Evolutionary conservation across 208 protist species (phyloP).

Genomic region (Phytomonas serpens): DNA sequence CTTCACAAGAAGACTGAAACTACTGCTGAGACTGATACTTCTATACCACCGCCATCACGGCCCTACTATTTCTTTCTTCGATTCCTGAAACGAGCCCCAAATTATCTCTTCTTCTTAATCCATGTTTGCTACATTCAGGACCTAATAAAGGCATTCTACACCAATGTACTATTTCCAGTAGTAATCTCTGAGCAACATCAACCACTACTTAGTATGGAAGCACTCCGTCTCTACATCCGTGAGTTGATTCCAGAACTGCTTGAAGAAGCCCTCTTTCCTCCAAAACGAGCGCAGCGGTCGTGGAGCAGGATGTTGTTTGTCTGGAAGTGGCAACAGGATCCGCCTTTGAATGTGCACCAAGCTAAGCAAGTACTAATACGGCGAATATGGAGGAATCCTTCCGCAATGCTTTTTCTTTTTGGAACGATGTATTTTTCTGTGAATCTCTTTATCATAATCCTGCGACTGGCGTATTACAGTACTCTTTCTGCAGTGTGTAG

Average conservation of each 20-base stretch:
- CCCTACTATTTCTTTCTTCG: not conserved
- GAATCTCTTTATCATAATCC: slow-evolving; percentile 9
- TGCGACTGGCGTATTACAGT: slow-evolving; percentile 10
- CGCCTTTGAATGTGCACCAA: not conserved
- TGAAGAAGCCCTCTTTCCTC: slow-evolving; percentile 4
- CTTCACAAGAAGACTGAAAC: not conserved
- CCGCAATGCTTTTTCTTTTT: slow-evolving; percentile 19
- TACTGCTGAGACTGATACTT: not conserved
- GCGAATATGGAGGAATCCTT: slow-evolving; percentile 14
- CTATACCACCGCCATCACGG: not conserved
- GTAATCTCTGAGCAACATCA: not conserved
- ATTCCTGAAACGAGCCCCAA: not conserved
- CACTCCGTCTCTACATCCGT: slow-evolving; percentile 1
- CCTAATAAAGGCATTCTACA: slow-evolving; percentile 1
- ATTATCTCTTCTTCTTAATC: slow-evolving; percentile 10
- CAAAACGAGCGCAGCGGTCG: slow-evolving; percentile 1
- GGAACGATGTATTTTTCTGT: slow-evolving; percentile 11
- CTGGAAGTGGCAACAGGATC: not conserved
- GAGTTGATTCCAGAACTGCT: slow-evolving; percentile 8
- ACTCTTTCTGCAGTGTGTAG: not conserved
- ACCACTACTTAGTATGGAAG: slow-evolving; percentile 1
- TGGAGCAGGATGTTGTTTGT: not conserved
- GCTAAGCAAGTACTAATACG: slow-evolving; percentile 4
- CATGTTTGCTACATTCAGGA: slow-evolving; percentile 9
- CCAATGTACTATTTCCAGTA: slow-evolving; percentile 1